Conservation (phyloP, 2,329 filamentous ascomycete species). For the Chaetoscypha palmicola region DNA sequence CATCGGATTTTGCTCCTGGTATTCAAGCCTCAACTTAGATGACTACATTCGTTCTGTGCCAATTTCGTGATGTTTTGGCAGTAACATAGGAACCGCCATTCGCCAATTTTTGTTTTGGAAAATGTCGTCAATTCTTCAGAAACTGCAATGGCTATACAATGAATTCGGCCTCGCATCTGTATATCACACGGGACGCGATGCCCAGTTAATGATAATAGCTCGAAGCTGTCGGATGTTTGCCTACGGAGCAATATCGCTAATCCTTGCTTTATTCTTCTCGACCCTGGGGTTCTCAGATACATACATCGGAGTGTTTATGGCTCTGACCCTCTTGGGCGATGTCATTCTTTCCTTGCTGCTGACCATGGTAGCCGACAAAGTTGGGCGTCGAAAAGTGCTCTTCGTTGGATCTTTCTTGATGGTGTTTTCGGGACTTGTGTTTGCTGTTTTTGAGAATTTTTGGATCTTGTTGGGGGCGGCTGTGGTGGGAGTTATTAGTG, state of each 20-base stretch:
- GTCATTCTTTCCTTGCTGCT: constrained; percentile 50
- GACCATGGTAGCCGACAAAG: constrained; percentile 49
- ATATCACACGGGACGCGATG: constrained; percentile 38
- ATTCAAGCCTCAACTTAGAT: no score
- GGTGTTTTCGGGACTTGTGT: constrained; percentile 46
- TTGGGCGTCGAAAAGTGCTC: constrained; percentile 47
- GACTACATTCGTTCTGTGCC: no score
- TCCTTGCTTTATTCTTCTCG: constrained; percentile 49
- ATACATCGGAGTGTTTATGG: constrained; percentile 58
- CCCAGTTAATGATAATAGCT: constrained; percentile 49
- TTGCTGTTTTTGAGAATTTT: constrained; percentile 45
- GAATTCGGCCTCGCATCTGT: constrained; percentile 41
- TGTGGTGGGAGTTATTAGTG: constrained; percentile 54
- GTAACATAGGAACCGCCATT: no score
- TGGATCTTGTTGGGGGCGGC: constrained; percentile 51
- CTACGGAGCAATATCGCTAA: constrained; percentile 50
- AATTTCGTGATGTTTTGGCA: no score
- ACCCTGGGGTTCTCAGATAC: constrained; percentile 43
- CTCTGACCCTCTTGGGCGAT: constrained; percentile 52
- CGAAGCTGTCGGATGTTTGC: constrained; percentile 54
- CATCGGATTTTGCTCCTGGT: no score
- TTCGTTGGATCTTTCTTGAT: constrained; percentile 47
- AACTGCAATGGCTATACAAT: constrained; percentile 22
- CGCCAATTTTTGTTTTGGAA: no score
- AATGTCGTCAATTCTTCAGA: constrained; percentile 3